Conservation (phyloP, 2,329 filamentous ascomycete species). For the Nothophaeocryptopus gaeumannii region DNA sequence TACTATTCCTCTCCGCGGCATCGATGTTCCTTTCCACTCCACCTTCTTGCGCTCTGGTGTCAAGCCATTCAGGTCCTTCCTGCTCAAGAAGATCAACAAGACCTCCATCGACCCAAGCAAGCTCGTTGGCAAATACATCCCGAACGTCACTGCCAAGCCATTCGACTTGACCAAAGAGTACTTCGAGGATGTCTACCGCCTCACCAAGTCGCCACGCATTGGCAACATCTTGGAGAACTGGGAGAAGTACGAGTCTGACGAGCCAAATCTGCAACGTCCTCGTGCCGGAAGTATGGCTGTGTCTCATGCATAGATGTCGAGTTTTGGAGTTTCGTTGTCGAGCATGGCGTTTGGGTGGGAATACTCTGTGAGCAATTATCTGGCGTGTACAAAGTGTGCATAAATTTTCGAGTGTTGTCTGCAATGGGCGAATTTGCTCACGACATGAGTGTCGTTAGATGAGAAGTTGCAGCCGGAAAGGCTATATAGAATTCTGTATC, state of each 20-base stretch:
- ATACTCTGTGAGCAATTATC: no score
- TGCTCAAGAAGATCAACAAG: slow-evolving; percentile 99
- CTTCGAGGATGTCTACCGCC: slow-evolving; percentile 95
- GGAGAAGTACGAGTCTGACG: slow-evolving; percentile 51
- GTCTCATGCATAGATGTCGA: slow-evolving; percentile 8
- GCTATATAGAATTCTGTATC: no score
- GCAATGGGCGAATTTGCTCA: no score
- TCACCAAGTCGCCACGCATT: slow-evolving; percentile 80
- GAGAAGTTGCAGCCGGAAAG: no score
- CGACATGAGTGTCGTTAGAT: no score
- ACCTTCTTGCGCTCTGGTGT: slow-evolving; percentile 97
- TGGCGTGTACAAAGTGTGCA: no score
- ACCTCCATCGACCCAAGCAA: slow-evolving; percentile 97
- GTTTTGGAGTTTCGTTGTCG: not conserved
- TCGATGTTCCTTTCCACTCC: slow-evolving; percentile 98
- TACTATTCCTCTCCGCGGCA: slow-evolving; percentile 93
- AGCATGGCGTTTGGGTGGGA: not conserved
- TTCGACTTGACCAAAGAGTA: slow-evolving; percentile 98
- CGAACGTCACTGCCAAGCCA: slow-evolving; percentile 93
- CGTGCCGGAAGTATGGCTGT: slow-evolving; percentile 30
- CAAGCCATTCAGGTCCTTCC: slow-evolving; percentile 96
- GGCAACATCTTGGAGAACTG: slow-evolving; percentile 77
- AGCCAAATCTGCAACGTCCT: slow-evolving; percentile 28
- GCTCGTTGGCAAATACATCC: slow-evolving; percentile 97
- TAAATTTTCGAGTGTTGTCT: no score